A percentile compares a stretch with the other conserved stretches of the same genome.
Evolutionary conservation across 208 protist genomes (phyloP).

Genomic region (Leishmania major): DNA sequence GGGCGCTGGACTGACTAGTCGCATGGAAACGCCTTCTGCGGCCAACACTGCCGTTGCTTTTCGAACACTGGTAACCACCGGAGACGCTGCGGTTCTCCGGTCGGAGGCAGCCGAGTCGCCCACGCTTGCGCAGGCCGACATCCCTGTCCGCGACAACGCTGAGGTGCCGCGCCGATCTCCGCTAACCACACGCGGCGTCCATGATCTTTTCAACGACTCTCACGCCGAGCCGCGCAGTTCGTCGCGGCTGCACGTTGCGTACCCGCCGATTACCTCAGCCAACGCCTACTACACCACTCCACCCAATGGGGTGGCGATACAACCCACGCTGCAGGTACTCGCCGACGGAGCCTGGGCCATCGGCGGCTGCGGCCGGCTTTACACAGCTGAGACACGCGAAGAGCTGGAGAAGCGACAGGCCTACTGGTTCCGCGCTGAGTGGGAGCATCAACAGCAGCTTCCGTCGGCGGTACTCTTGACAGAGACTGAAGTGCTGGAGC

Average conservation of each 20-base stretch:
- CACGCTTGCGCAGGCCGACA: not conserved
- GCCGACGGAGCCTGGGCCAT: constrained; percentile 29
- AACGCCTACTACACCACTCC: not conserved
- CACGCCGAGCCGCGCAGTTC: not conserved
- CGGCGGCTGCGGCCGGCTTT: constrained; percentile 29
- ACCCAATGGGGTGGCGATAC: constrained; percentile 11
- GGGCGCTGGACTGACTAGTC: too few species aligned
- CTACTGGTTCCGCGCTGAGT: constrained; percentile 19
- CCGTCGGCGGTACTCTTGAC: constrained; percentile 9
- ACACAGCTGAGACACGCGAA: constrained; percentile 22
- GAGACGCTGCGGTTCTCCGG: too few species aligned
- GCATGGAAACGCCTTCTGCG: too few species aligned
- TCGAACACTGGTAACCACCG: too few species aligned
- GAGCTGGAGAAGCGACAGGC: constrained; percentile 25
- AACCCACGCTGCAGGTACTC: constrained; percentile 26
- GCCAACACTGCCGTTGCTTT: too few species aligned
- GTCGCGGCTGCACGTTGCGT: not conserved
- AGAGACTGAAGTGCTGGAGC: constrained; percentile 22
- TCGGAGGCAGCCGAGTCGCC: too few species aligned
- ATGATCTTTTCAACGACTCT: not conserved
- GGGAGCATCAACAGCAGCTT: constrained; percentile 6
- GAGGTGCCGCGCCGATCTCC: not conserved
- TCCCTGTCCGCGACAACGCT: not conserved
- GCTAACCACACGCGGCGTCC: not conserved
- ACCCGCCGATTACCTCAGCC: not conserved